Evolutionary conservation across 176 grass and related monocot genomes (phyloP).

Genomic region (Neostapfia colusana): DNA sequence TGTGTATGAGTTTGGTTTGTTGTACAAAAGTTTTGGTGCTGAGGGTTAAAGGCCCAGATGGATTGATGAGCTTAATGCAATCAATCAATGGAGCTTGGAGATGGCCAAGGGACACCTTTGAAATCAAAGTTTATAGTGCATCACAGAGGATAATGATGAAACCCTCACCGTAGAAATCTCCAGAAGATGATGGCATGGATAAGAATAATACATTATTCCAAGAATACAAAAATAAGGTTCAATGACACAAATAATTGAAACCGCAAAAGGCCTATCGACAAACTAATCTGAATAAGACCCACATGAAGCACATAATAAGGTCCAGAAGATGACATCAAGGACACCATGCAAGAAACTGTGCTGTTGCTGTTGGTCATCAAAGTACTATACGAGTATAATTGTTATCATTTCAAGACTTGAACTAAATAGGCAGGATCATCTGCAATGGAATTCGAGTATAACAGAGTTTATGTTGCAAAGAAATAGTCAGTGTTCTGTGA

Average conservation of each 20-base stretch:
- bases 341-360: not conserved
- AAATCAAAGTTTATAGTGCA: not conserved
- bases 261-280: not conserved
- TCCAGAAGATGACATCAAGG: not conserved
- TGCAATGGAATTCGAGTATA: not conserved
- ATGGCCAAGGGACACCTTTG: not conserved
- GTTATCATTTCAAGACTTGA: not conserved
- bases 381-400: not conserved
- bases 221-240: not conserved
- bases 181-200: not conserved
- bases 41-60: too few relatives aligned
- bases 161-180: not conserved
- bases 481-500: not conserved
- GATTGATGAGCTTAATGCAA: not conserved
- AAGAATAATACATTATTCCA: slow-evolving; percentile 1
- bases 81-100: not conserved
- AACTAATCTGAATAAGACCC: not conserved
- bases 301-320: not conserved
- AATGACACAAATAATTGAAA: slow-evolving; percentile 17
- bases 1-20: not conserved
- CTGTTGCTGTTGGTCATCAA: not conserved
- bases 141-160: not conserved
- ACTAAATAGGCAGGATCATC: not conserved
- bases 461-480: not conserved
- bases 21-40: not conserved